phyloP scores from a whole-genome alignment of 176 grass and related monocot species.

The Zoysia japonica region DNA sequence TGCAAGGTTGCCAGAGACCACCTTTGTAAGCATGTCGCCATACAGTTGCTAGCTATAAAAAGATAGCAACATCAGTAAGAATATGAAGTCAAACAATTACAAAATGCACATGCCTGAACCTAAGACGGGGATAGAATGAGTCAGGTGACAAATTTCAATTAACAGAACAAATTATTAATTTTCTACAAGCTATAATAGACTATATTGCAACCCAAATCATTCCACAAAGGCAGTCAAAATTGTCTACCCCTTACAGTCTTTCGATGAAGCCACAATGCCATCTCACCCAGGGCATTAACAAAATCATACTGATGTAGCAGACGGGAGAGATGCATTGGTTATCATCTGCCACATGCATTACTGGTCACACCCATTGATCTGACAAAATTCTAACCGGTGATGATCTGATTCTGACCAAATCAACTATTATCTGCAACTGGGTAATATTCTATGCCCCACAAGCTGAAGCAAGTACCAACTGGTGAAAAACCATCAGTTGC shows the following conservation, averaged over 20 bases:
- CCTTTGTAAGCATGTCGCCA: conserved; percentile 89
- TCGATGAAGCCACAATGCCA: not conserved
- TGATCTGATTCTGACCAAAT: conserved; percentile 23
- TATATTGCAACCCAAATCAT: not conserved
- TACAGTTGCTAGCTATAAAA: conserved; percentile 90
- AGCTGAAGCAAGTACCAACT: conserved; percentile 38
- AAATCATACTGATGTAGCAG: conserved; percentile 9
- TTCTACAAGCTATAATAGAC: conserved; percentile 13
- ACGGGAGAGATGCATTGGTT: not conserved
- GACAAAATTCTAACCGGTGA: conserved; percentile 7
- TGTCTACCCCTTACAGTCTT: not conserved
- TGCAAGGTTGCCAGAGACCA: conserved; percentile 78
- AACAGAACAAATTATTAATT: conserved; percentile 22
- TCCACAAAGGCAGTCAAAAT: not conserved
- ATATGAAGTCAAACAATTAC: not conserved
- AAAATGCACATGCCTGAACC: not conserved
- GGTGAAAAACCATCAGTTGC: conserved; percentile 24
- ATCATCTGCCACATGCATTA: not conserved
- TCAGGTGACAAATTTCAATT: conserved; percentile 14
- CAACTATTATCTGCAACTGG: conserved; percentile 7
- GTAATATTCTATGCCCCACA: conserved; percentile 20
- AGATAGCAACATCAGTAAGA: conserved; percentile 35
- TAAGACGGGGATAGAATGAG: conserved; percentile 13
- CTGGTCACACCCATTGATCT: not conserved
- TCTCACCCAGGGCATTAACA: not conserved